These are phyloP conservation scores for Isabelozyma rhagii DNA, from an alignment of 805 yeast genomes.

Conservation along the genomic window DNA sequence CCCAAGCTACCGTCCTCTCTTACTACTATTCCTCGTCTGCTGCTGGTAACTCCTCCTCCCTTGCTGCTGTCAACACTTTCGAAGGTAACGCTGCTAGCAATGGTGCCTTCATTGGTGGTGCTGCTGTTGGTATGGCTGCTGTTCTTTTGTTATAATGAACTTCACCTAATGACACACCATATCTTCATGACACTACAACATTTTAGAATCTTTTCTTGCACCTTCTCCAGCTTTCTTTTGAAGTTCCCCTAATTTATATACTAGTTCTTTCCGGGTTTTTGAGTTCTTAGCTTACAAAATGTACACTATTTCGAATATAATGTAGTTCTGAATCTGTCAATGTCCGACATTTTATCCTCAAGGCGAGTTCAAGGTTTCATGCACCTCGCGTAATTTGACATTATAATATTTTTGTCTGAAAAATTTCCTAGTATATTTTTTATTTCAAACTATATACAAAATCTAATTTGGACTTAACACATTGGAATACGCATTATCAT, in stretches of 20 bases:
- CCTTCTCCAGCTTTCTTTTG: neutral
- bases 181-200: neutral
- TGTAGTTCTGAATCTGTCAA: neutral
- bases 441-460: neutral
- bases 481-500: neutral
- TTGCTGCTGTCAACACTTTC: constrained; percentile 20
- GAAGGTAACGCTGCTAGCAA: constrained; percentile 31
- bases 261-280: neutral
- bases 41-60: constrained; percentile 11
- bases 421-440: neutral
- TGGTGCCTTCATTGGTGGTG: constrained; percentile 23
- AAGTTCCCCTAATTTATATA: neutral
- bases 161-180: neutral
- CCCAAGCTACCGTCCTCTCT: constrained; percentile 37
- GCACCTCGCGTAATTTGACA: too few relatives aligned
- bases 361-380: too few relatives aligned
- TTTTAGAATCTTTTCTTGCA: neutral
- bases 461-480: neutral
- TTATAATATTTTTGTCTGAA: too few relatives aligned
- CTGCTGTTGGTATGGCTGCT: constrained; percentile 42
- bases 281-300: too few relatives aligned
- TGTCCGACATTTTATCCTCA: too few relatives aligned
- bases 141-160: constrained; percentile 19
- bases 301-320: neutral
- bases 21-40: constrained; percentile 18